Conservation (phyloP, 202 grass and related monocot species). For the Cymbopogon flexuosus region DNA sequence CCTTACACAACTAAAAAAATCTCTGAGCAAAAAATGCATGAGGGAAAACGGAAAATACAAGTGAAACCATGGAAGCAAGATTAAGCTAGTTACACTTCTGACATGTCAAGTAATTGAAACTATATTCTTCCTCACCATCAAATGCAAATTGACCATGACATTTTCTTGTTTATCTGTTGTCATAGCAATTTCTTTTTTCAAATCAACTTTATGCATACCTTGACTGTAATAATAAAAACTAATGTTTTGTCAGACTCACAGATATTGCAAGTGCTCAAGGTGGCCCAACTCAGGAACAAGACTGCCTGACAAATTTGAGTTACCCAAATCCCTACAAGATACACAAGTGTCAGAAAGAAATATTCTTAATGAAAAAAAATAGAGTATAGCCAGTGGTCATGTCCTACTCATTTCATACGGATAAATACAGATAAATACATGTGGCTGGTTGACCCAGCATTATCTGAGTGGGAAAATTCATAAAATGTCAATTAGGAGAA, state of each 20-base stretch:
- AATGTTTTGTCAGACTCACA: conserved; percentile 41
- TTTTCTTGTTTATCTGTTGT: neutral
- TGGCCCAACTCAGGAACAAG: conserved; percentile 54
- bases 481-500: neutral
- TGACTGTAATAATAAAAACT: neutral
- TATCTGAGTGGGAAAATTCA: neutral
- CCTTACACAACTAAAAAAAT: neutral
- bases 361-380: neutral
- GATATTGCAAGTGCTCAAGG: conserved; percentile 65
- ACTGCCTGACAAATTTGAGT: conserved; percentile 65
- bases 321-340: conserved; percentile 59
- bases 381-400: neutral
- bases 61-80: neutral
- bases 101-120: neutral
- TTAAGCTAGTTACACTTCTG: neutral
- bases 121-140: neutral
- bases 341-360: neutral
- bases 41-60: neutral
- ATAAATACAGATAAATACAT: neutral
- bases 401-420: neutral
- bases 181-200: neutral
- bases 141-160: neutral
- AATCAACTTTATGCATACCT: neutral
- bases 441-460: neutral
- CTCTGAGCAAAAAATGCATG: neutral